Evolutionary conservation across 228 moss, liverwort and hornwort genomes (phyloP).

Genomic region (Sphagnum fallax): DNA sequence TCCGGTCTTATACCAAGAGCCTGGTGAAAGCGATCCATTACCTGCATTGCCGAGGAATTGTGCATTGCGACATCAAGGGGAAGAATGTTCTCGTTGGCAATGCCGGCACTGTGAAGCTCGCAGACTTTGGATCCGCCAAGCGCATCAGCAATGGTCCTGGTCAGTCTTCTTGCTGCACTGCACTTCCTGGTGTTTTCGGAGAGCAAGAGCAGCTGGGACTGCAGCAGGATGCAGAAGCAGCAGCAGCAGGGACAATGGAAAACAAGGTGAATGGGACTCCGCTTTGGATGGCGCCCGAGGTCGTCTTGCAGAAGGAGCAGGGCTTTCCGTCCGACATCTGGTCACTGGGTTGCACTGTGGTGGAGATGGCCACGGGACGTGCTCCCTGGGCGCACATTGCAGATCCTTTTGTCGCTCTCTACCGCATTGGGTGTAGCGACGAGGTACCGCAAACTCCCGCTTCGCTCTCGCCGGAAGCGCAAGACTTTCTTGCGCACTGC

Average conservation of each 20-base stretch:
- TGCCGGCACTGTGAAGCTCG: conserved; percentile 8
- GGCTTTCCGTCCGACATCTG: conserved; percentile 21
- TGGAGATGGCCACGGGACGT: conserved; percentile 20
- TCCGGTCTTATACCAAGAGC: conserved; percentile 9
- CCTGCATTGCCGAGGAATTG: conserved; percentile 3
- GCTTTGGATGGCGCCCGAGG: conserved; percentile 29
- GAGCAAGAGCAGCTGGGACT: too few species aligned
- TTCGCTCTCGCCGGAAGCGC: conserved; percentile 2
- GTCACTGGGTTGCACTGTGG: conserved; percentile 25
- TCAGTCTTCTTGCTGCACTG: too few species aligned
- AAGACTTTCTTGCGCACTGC: conserved; percentile 11
- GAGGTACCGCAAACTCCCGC: conserved; percentile 1
- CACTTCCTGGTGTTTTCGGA: too few species aligned
- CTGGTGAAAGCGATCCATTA: conserved; percentile 7
- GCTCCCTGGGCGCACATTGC: conserved; percentile 5
- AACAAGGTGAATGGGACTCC: conserved; percentile 27
- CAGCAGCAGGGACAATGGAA: conserved; percentile 4
- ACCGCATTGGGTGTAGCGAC: background rate
- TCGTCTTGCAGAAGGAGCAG: conserved; percentile 10
- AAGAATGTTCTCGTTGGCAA: conserved; percentile 14
- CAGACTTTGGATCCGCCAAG: conserved; percentile 17
- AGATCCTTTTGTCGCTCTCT: background rate
- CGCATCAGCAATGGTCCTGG: background rate
- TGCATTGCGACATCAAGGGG: conserved; percentile 21
- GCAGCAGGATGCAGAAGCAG: background rate